Evolutionary conservation across 805 yeast genomes (phyloP), one percentile per base, ranked within the genome.

Genomic region (Lipomyces yamadae): DNA sequence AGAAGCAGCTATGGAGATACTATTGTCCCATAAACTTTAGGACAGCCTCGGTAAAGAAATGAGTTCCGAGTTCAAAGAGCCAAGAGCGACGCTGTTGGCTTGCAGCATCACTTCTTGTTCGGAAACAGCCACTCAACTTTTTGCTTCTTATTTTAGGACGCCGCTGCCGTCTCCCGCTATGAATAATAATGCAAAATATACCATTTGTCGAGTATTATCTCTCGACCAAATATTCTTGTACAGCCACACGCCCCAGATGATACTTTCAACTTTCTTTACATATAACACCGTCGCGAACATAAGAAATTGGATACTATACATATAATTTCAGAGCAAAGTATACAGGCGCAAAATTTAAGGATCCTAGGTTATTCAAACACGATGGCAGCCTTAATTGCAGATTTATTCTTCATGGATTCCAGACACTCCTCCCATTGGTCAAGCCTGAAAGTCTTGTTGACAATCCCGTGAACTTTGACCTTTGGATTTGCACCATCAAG

Each of bases 391-490:
- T 68, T 68, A 35, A 65, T 67, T 18, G 71, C 71, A 37, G 62
- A 61, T 55, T 67, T 68, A 62, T 68, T 68, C n/a, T 65, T 52
- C 34, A 67, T 60, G 2, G 71, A 56, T 50, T 68, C 70, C 5
- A 68, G 61, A 32, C 70, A 65, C 48, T 67, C 71, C 35, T 68
- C 70, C 71, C 70, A 68, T 58, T 68, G 71, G 50, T 68, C 71
- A 15, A 68, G 70, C 37, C 33, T 59, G 58, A 59, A 68, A 3
- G 70, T 62, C 66, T 66, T 67, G 64, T 67, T 68, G 60, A 62
- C 67, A 18, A 67, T 68, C 5, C 71, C 71, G 34, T 53, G 29
- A 13, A 68, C 71, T 29, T 66, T 62, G 30, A 68, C 71, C 59
- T 68, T 68, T 13, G 68, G 68, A n/a, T 64, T 61, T 10, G 61